Conservation (phyloP, 2,329 filamentous ascomycete species). For the Fusarium transvaalense region DNA sequence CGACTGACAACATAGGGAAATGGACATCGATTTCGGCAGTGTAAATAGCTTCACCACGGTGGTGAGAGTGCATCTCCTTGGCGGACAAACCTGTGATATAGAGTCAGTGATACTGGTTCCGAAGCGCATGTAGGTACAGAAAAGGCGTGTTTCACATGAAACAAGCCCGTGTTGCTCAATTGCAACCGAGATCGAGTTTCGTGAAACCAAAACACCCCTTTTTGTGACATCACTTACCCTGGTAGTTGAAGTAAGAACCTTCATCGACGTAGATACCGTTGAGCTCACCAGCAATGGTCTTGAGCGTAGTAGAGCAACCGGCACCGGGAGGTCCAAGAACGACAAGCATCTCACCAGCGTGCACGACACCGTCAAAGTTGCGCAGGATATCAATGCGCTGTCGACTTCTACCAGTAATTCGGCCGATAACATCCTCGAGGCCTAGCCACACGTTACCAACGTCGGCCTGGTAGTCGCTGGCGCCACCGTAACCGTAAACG, state of each 20-base stretch:
- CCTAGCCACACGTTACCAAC: slow-evolving; percentile 72
- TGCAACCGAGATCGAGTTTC: slow-evolving; percentile 8
- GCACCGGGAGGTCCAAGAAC: slow-evolving; percentile 78
- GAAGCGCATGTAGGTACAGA: slow-evolving; percentile 4
- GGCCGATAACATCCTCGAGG: slow-evolving; percentile 57
- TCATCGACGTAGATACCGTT: slow-evolving; percentile 82
- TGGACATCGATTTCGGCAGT: slow-evolving; percentile 87
- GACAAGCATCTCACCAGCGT: slow-evolving; percentile 80
- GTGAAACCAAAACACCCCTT: slow-evolving; percentile 12
- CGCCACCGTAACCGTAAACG: slow-evolving; percentile 74
- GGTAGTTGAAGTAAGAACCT: slow-evolving; percentile 82
- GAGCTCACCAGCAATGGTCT: slow-evolving; percentile 85
- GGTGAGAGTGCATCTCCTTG: slow-evolving; percentile 80
- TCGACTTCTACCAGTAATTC: slow-evolving; percentile 64
- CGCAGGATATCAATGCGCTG: slow-evolving; percentile 76
- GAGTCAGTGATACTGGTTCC: slow-evolving; percentile 31
- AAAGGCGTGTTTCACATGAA: slow-evolving; percentile 23
- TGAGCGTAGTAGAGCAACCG: slow-evolving; percentile 88
- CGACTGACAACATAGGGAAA: slow-evolving; percentile 81
- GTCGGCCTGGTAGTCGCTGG: slow-evolving; percentile 78
- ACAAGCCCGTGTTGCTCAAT: slow-evolving; percentile 12
- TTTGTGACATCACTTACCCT: slow-evolving; percentile 62
- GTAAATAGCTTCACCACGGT: slow-evolving; percentile 89
- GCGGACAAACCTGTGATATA: slow-evolving; percentile 67
- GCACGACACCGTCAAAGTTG: slow-evolving; percentile 75